These are phyloP conservation scores for Fusarium metavorans DNA, from an alignment of 2,329 filamentous ascomycete species.

Conservation along the genomic window DNA sequence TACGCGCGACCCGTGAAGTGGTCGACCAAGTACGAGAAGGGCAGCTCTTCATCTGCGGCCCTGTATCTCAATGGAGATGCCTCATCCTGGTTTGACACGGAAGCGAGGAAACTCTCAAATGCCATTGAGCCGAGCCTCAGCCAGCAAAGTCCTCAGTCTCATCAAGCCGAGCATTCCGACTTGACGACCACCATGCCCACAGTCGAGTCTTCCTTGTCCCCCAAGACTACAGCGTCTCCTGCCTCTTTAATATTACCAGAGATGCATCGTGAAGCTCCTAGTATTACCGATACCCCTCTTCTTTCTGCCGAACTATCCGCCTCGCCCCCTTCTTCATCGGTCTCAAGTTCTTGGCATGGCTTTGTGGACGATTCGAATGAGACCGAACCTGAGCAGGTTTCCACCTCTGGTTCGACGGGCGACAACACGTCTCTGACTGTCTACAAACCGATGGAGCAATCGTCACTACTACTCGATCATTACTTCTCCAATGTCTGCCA, in stretches of 20 bases:
- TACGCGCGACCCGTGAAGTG: slow-evolving; percentile 33
- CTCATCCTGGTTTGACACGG: not conserved
- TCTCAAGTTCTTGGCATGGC: not conserved
- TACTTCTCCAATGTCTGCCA: slow-evolving; percentile 28
- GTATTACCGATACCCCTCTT: not conserved
- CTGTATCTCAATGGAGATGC: rapidly evolving
- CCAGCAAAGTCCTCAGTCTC: not conserved
- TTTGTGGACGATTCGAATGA: not conserved
- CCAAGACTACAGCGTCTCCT: not conserved
- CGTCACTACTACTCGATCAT: slow-evolving; percentile 14
- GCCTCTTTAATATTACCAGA: not conserved
- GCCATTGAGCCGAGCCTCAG: not conserved
- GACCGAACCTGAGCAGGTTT: not conserved
- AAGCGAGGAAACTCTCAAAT: not conserved
- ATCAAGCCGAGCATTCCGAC: not conserved
- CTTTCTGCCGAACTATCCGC: not conserved
- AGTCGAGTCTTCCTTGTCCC: not conserved
- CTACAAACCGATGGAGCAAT: not conserved
- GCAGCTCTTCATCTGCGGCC: not conserved
- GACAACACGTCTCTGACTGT: not conserved
- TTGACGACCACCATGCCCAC: not conserved
- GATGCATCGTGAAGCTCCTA: not conserved
- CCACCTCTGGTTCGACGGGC: not conserved
- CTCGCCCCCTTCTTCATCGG: not conserved
- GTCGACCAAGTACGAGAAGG: slow-evolving; percentile 36